Base-by-base conservation (phyloP, 192 early-diverging fungal genomes). In the Podila epicladia region DNA sequence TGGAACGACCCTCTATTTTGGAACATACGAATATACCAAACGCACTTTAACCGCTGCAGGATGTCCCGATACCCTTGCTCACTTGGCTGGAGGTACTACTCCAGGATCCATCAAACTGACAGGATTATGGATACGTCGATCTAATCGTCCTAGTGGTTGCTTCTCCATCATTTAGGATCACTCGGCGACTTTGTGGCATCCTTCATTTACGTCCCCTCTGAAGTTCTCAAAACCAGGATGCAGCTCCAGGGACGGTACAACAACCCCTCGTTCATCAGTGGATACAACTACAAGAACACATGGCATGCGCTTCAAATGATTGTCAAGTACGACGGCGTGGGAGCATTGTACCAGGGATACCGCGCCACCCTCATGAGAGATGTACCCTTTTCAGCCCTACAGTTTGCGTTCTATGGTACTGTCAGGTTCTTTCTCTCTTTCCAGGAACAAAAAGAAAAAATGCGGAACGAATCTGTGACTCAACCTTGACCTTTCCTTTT, bases 171-270 rank as follows among this genome's bases (percentile, higher is more conserved):
- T 4, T 64, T 53, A 83, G 82, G 83, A 50, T 88, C 88, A 1
- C 62, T 89, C 15, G 88, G 88, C 53, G 88, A 89, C 68, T 70
- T 89, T 24, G 71, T 86, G 31, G 88, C 87, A 41, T 88, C 87
- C n/a, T 64, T 86, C 65, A 82, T 89, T 20, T 89, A 89, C 72
- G 88, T 89, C 2, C 88, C 88, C 17, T 89, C 88, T 12, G 88
- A 89, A 62, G 88, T 89, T 12, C 73, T 93, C 58, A 95, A 95
- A 76, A 93, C 92, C 2, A 86, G 94, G 31, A 86, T 95, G 75
- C 94, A 95, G 66, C 84, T 95, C 22, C 94, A 95, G 69, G 93
- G 93, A 19, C 78, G 88, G 35, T 91, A 90, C 67, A 92, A 92
- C 67, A 92, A 92, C 71, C 90, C 91, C 29, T 84, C 82, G 53